Evolutionary conservation across 2,329 filamentous ascomycete genomes (phyloP), one percentile per base, ranked within the genome.

Genomic region (Laburnicola sp.): DNA sequence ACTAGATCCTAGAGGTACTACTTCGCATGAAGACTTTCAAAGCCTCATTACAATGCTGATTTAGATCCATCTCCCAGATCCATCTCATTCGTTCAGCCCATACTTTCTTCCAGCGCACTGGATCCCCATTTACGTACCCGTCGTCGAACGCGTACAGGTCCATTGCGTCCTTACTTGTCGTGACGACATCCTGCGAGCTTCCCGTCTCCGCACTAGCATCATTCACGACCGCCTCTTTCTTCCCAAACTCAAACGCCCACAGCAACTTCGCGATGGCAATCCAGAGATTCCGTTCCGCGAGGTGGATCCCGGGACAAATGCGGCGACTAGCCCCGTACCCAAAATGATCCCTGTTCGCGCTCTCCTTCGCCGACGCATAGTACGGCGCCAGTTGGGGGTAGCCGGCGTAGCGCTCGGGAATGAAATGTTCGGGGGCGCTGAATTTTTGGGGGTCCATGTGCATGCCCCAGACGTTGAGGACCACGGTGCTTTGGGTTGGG

Each of bases 241-340:
- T 26, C 36, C 21, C 36, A 3, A 39, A 26, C 7, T 10, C 22
- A 16, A 42, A 42, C n/a, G 39, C 39, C 39, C 39, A 42, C 25
- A 42, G 26, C 39, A 32, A 7, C 28, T 32, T 30, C 6, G 39
- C 39, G 8, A 42, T 31, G 8, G 11, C 28, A 2, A 30, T 25
- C 6, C 23, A 42, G 9, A 30, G 26, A 16, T 30, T 42, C 7
- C 39, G 26, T 11, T 85, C 81, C 3, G 81, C 82, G 16, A 84
- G 69, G 48, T 82, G 77, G 23, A 80, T 78, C 1, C 82, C 82
- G 5, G 77, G 78, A 63, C 82, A 85, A 41, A 83, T 74, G 6
- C 82, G 74, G 4, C 54, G 47, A 3, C 58, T 52, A 6, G 51
- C 52, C 4, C 58, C 56, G 38, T 53, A 60, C 4, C 38, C 42